Conservation (phyloP, 2,329 filamentous ascomycete species). For the Cladophialophora immunda region DNA sequence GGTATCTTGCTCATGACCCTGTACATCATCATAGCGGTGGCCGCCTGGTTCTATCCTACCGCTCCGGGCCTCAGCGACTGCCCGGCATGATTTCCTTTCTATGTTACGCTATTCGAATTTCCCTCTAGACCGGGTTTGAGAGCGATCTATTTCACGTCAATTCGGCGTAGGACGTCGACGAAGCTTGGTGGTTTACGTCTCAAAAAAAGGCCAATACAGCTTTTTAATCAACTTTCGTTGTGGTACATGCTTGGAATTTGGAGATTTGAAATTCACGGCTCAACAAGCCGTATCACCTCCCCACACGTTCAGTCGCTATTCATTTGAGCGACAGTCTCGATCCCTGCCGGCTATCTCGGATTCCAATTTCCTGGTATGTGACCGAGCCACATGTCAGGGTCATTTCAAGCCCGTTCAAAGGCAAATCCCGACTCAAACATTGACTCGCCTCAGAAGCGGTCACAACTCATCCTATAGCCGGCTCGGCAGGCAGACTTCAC, state of each 20-base stretch:
- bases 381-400: neutral
- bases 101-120: slow-evolving; percentile 4
- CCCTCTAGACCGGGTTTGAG: neutral
- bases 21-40: slow-evolving; percentile 69
- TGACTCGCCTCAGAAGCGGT: neutral
- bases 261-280: neutral
- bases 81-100: slow-evolving; percentile 16
- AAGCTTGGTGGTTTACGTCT: neutral
- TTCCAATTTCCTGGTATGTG: neutral
- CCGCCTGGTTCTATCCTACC: slow-evolving; percentile 41
- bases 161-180: slow-evolving; percentile 1
- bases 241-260: neutral
- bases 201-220: neutral
- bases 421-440: neutral
- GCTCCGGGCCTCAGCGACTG: slow-evolving; percentile 37
- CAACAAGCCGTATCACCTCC: neutral
- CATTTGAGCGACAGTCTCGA: neutral
- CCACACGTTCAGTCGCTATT: neutral
- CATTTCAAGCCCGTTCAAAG: neutral
- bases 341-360: neutral
- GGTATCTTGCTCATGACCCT: slow-evolving; percentile 67
- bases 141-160: neutral
- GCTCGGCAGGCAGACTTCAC: neutral
- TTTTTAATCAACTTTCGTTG: slow-evolving; percentile 6
- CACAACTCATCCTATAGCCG: neutral